These are phyloP conservation scores for Grammothele lineata DNA, from an alignment of 768 basidiomycete genomes.

Conservation along the genomic window DNA sequence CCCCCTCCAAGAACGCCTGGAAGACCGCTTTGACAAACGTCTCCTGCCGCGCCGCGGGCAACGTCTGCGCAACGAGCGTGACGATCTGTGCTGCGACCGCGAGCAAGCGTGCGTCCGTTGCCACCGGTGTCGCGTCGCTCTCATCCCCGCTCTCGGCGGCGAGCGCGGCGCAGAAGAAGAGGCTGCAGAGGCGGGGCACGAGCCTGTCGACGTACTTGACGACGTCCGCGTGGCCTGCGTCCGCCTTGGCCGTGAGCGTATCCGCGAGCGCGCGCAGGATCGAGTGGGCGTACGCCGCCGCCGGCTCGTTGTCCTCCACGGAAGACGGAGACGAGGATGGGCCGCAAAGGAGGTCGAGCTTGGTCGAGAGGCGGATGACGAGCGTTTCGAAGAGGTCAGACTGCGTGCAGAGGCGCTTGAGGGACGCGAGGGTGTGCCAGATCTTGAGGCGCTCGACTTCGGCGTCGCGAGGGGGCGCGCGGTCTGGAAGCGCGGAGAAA, in stretches of 20 bases:
- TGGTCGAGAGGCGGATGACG: slow-evolving; percentile 69
- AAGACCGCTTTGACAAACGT: slow-evolving; percentile 47
- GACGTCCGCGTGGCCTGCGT: slow-evolving; percentile 57
- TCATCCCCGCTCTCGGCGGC: slow-evolving; percentile 15
- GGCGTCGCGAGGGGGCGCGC: slow-evolving; percentile 52
- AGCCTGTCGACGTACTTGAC: slow-evolving; percentile 76
- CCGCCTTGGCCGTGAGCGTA: slow-evolving; percentile 51
- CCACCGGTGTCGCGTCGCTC: slow-evolving; percentile 24
- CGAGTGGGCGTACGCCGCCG: slow-evolving; percentile 83
- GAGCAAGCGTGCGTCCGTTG: slow-evolving; percentile 52
- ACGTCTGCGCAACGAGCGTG: slow-evolving; percentile 58
- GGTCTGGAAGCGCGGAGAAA: slow-evolving; percentile 70
- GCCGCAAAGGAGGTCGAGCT: slow-evolving; percentile 67
- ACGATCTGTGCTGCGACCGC: slow-evolving; percentile 62
- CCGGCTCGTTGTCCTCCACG: slow-evolving; percentile 47
- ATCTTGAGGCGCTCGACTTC: slow-evolving; percentile 53
- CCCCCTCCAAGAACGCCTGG: slow-evolving; percentile 51
- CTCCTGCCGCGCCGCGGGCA: slow-evolving; percentile 64
- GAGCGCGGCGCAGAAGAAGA: slow-evolving; percentile 46
- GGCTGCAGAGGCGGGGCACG: slow-evolving; percentile 63
- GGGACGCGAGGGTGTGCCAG: slow-evolving; percentile 62
- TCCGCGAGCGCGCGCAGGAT: slow-evolving; percentile 67
- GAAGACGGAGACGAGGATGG: slow-evolving; percentile 21
- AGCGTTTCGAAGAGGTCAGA: slow-evolving; percentile 81
- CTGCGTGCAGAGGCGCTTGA: slow-evolving; percentile 69